Evolutionary conservation across 352 stramenopile genomes (phyloP).

Genomic region (Globisporangium cederbergense): DNA sequence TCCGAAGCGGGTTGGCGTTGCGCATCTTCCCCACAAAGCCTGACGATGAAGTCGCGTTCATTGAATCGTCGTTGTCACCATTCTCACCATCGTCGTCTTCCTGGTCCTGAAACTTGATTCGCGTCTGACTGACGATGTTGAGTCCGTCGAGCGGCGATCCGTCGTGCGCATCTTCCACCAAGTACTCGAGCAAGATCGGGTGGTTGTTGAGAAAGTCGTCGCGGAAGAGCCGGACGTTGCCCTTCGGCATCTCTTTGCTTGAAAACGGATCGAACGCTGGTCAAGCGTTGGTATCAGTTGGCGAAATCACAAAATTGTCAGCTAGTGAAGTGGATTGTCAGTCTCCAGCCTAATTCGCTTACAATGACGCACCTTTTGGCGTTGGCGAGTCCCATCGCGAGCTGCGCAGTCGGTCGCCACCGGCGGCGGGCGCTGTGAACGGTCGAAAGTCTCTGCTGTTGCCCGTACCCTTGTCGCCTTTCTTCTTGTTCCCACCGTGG

Average conservation of each 20-base stretch:
- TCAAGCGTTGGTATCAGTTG: not conserved
- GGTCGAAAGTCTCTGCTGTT: constrained; percentile 24
- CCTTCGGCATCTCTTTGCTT: constrained; percentile 59
- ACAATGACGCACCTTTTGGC: constrained; percentile 3
- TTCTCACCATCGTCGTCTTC: constrained; percentile 10
- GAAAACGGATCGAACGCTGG: constrained; percentile 49
- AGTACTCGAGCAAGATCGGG: constrained; percentile 78
- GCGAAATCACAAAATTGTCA: not conserved
- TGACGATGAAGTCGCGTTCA: not conserved
- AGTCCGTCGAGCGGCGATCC: constrained; percentile 13
- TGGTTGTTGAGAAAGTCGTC: constrained; percentile 86
- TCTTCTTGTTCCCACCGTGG: constrained; percentile 18
- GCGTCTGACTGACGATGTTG: constrained; percentile 5
- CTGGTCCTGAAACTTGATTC: constrained; percentile 11
- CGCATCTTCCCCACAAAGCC: constrained; percentile 66
- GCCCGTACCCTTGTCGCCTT: not conserved
- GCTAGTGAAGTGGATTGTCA: not conserved
- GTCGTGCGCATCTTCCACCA: constrained; percentile 41
- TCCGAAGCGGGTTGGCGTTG: constrained; percentile 34
- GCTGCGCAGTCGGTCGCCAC: constrained; percentile 5
- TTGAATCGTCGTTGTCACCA: not conserved
- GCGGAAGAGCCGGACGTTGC: constrained; percentile 78
- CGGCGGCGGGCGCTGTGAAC: constrained; percentile 32
- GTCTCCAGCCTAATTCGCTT: not conserved
- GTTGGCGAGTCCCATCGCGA: constrained; percentile 11